These are phyloP conservation scores for Punctularia strigosozonata DNA, from an alignment of 768 basidiomycete genomes.

Conservation along the genomic window DNA sequence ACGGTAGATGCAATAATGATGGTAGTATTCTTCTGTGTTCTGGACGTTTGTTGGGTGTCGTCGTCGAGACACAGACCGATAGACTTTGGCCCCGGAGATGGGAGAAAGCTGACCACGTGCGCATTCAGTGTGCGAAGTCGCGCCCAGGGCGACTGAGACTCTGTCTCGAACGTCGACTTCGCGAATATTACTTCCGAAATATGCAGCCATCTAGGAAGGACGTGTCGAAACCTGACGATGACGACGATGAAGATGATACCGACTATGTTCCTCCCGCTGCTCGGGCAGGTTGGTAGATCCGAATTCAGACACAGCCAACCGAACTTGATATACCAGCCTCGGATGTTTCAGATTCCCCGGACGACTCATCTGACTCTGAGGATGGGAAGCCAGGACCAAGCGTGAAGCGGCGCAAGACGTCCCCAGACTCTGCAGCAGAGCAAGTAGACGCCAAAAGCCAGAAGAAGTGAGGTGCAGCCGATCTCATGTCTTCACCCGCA, in stretches of 20 bases:
- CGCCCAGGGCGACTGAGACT: too few relatives aligned
- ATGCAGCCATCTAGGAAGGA: too few relatives aligned
- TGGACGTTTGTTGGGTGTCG: too few relatives aligned
- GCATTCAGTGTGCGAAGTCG: too few relatives aligned
- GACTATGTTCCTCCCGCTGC: conserved; percentile 55
- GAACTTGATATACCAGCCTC: neutral
- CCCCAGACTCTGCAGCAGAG: conserved; percentile 12
- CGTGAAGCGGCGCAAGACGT: conserved; percentile 17
- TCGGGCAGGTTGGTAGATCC: conserved; percentile 8
- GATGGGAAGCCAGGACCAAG: conserved; percentile 20
- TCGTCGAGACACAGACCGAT: too few relatives aligned
- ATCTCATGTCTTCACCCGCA: conserved; percentile 1
- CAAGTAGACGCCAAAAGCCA: conserved; percentile 28
- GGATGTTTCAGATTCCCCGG: conserved; percentile 17
- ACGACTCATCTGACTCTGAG: conserved; percentile 27
- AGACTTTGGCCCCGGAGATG: too few relatives aligned
- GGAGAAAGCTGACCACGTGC: too few relatives aligned
- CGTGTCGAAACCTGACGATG: too few relatives aligned
- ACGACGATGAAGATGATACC: conserved; percentile 60
- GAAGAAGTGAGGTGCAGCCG: conserved; percentile 29
- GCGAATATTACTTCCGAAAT: too few relatives aligned
- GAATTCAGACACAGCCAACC: conserved; percentile 1
- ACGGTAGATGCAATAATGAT: too few relatives aligned
- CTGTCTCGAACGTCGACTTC: too few relatives aligned
- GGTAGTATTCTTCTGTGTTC: too few relatives aligned